Evolutionary conservation across 805 yeast genomes (phyloP).

Genomic region (Nakazawaea anatomiae): DNA sequence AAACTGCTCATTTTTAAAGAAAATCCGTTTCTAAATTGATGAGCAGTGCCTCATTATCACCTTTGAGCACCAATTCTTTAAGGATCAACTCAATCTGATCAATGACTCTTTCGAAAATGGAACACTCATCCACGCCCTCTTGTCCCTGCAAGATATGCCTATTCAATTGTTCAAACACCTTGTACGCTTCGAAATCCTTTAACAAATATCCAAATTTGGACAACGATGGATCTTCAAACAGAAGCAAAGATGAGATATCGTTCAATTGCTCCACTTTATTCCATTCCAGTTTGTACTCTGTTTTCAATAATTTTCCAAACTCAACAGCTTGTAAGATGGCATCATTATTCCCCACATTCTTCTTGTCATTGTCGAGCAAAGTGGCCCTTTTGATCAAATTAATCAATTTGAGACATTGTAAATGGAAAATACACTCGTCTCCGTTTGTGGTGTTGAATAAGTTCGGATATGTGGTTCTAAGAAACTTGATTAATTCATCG

Average conservation of each 20-base stretch:
- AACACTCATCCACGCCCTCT: constrained; percentile 33
- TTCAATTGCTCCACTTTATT: constrained; percentile 32
- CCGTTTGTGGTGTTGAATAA: constrained; percentile 20
- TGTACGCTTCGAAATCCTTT: constrained; percentile 28
- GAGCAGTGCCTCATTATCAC: constrained; percentile 27
- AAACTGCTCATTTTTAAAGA: constrained; percentile 19
- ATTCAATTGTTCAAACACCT: constrained; percentile 36
- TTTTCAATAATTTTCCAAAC: constrained; percentile 33
- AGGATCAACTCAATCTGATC: constrained; percentile 34
- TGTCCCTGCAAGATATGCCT: constrained; percentile 30
- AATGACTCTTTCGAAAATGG: constrained; percentile 37
- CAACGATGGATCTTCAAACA: constrained; percentile 41
- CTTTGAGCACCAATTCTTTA: constrained; percentile 23
- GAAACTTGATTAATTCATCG: constrained; percentile 32
- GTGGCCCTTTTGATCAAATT: constrained; percentile 27
- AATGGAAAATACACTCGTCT: constrained; percentile 30
- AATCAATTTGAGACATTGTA: constrained; percentile 38
- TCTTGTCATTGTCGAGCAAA: background rate
- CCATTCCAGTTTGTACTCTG: constrained; percentile 23
- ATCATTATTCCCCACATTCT: background rate
- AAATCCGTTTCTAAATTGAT: constrained; percentile 43
- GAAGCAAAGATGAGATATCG: constrained; percentile 44
- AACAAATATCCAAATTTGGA: constrained; percentile 31
- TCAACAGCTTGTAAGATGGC: constrained; percentile 28
- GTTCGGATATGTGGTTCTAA: constrained; percentile 32